Conservation (phyloP, 768 basidiomycete species). For the Infundibulicybe gibba region DNA sequence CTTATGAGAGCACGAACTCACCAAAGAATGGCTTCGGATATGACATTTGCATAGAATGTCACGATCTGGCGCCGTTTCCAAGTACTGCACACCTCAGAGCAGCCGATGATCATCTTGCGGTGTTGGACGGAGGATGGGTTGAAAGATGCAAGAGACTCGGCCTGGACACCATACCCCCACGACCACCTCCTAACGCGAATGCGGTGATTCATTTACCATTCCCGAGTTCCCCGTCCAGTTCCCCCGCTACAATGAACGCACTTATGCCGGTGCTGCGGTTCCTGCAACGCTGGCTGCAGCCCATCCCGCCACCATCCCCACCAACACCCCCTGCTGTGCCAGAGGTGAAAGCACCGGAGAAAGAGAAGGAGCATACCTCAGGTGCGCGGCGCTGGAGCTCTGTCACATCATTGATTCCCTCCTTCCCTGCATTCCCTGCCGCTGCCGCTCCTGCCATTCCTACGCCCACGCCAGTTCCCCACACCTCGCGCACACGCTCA, state of each 20-base stretch:
- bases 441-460: constrained; percentile 18
- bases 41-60: constrained; percentile 87
- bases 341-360: constrained; percentile 5
- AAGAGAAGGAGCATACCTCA: constrained; percentile 4
- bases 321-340: constrained; percentile 1
- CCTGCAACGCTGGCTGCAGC: constrained; percentile 61
- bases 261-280: constrained; percentile 65
- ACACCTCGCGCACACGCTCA: constrained; percentile 25
- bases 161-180: constrained; percentile 39
- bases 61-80: constrained; percentile 77
- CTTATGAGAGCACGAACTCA: constrained; percentile 36
- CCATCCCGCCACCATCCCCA: constrained; percentile 24
- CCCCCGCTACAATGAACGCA: constrained; percentile 47
- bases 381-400: constrained; percentile 39
- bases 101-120: constrained; percentile 70
- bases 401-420: constrained; percentile 35
- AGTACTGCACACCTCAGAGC: constrained; percentile 60
- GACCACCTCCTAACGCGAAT: constrained; percentile 70
- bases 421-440: constrained; percentile 29
- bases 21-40: constrained; percentile 59
- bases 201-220: constrained; percentile 74
- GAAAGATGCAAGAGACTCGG: constrained; percentile 32
- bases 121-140: constrained; percentile 66
- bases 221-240: constrained; percentile 62
- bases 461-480: constrained; percentile 12